A percentile compares a stretch with the other conserved stretches of the same genome.
Evolutionary conservation across 2,329 filamentous ascomycete species (phyloP).

Genomic region (Talaromyces sp.): DNA sequence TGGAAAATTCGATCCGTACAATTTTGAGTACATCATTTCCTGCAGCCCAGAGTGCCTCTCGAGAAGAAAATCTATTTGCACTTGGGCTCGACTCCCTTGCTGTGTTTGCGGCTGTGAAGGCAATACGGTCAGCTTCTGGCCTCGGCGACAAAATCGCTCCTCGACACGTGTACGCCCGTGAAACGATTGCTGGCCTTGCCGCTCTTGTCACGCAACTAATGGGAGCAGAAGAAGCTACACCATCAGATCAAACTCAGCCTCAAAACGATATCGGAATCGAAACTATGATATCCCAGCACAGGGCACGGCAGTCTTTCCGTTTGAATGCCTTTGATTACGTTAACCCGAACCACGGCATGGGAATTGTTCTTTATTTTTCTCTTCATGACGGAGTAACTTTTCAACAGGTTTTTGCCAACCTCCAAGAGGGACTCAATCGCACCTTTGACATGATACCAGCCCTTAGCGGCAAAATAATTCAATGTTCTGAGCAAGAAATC

Average conservation of each 20-base stretch:
- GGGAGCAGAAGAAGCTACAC: not conserved
- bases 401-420: slow-evolving; percentile 8
- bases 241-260: not conserved
- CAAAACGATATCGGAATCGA: not conserved
- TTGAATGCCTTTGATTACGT: slow-evolving; percentile 13
- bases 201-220: not conserved
- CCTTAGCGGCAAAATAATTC: slow-evolving; percentile 6
- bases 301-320: slow-evolving; percentile 1
- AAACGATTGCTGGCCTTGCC: slow-evolving; percentile 3
- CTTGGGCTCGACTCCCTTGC: slow-evolving; percentile 9
- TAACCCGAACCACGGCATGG: slow-evolving; percentile 13
- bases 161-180: slow-evolving; percentile 8
- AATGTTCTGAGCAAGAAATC: slow-evolving; percentile 2
- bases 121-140: not conserved
- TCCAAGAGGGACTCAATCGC: slow-evolving; percentile 11
- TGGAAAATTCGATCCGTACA: not conserved
- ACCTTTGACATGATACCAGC: slow-evolving; percentile 13
- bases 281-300: not conserved
- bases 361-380: slow-evolving; percentile 10
- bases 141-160: slow-evolving; percentile 1
- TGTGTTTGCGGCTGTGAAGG: slow-evolving; percentile 5
- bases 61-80: not conserved
- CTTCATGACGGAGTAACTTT: not conserved
- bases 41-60: not conserved
- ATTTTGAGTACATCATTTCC: slow-evolving; percentile 1